Conservation (phyloP, 2,329 filamentous ascomycete species). For the Fusarium musae region DNA sequence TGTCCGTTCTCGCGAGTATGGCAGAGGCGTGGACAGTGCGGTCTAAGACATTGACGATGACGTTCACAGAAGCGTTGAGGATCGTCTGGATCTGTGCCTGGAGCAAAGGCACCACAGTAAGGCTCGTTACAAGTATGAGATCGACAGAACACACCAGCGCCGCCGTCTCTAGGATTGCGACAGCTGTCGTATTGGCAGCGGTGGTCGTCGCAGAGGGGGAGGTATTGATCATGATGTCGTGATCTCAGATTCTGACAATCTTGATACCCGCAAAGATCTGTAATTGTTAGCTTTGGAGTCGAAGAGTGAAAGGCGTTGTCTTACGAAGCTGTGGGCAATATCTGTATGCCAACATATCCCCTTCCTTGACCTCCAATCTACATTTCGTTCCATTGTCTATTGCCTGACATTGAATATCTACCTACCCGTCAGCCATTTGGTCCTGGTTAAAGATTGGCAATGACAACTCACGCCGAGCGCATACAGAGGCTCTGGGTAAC, state of each 20-base stretch:
- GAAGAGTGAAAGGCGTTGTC: neutral
- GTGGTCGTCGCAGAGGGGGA: conserved; percentile 45
- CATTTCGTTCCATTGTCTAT: conserved; percentile 41
- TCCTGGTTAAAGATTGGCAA: neutral
- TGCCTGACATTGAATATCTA: conserved; percentile 41
- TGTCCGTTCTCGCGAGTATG: conserved; percentile 43
- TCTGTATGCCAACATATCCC: conserved; percentile 11
- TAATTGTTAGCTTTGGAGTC: neutral
- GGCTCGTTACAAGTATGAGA: conserved; percentile 44
- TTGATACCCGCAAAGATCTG: conserved; percentile 45
- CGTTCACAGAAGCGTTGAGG: conserved; percentile 44
- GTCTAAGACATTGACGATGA: conserved; percentile 42
- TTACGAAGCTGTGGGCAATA: conserved; percentile 45
- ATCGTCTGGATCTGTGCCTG: conserved; percentile 26
- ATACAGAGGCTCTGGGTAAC: conserved; percentile 34
- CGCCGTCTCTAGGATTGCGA: conserved; percentile 22
- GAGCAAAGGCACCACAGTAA: conserved; percentile 41
- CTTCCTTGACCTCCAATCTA: conserved; percentile 36
- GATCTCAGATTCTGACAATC: conserved; percentile 40
- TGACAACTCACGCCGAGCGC: conserved; percentile 41
- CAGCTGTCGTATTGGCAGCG: conserved; percentile 43
- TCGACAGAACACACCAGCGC: conserved; percentile 38
- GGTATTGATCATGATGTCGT: conserved; percentile 30
- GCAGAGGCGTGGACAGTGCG: conserved; percentile 41
- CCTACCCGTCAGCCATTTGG: conserved; percentile 4